Base-by-base conservation (phyloP, 257 asterid species). In the Mitragyna speciosa region DNA sequence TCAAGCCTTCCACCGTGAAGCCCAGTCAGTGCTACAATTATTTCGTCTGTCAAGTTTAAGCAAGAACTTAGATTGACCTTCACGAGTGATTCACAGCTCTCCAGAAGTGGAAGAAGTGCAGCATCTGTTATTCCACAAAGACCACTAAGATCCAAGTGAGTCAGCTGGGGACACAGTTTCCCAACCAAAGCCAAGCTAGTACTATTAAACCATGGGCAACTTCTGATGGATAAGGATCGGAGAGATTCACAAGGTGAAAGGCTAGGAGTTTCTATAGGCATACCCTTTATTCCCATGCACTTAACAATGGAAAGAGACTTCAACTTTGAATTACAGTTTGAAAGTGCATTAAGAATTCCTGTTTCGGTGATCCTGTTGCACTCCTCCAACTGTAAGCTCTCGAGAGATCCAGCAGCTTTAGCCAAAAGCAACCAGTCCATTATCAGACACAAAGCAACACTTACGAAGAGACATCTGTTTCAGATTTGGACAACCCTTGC, bases 161-260 rank as follows among this genome's bases (percentile, higher is more conserved):
- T 94, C 33, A 95, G 94, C 45, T 90, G 83, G 20, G 98, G 98
- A 52, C 98, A 95, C 0, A 95, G 86, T 87, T 87, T 91, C 12
- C 97, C 98, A 45, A 93, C 86, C 92, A 90, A 84, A 64, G 96
- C 96, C 84, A 95, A 82, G 87, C 96, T 88, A 65, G 87, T 51
- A 66, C 88, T 87, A 64, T 94, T 96, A 12, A 95, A 89, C 54
- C 98, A 97, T 0, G 98, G 96, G 78, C 99, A 95, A 85, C 87
- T 88, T 63, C 87, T 81, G 77, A 95, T 88, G 78, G 96, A 86
- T 87, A 95, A 86, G 14, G 87, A 86, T n/a, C 91, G 87, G 24
- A 95, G 97, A 75, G 98, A 92, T 79, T 91, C 88, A 20, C 97
- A 91, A 0, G 96, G 95, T 47, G 92, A 87, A n/a, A 90, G 87